Evolutionary conservation across 139 green algal species (phyloP), one percentile per base, ranked within the genome.

Genomic region (Coelastrella sp.): DNA sequence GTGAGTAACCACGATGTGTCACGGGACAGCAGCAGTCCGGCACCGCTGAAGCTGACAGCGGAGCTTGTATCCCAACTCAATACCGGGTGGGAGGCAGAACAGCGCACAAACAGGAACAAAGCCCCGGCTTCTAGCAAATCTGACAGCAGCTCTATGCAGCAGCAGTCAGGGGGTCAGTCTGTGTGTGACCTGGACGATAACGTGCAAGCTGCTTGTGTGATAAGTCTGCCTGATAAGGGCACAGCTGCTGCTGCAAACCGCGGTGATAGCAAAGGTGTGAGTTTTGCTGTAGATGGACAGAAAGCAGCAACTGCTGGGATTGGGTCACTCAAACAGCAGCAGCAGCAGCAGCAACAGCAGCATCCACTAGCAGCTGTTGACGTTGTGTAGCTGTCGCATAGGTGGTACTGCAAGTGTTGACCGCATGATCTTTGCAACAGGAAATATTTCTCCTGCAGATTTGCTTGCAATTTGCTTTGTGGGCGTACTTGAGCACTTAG

Each of bases 11-110:
- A 76, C 5, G 14, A 76, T 76, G 68, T 32, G 7, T 8, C 20
- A 3, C 0, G 14, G 10, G 54, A 6, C 54, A 32, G 78, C 78
- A 83, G 54, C 56, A 23, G 79, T 23, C 22, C 68, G 17, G 16
- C 17, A 7, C 79, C 79, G 5, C 57, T 85, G 3, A 85, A 85
- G 57, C 57, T 85, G 58, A 85, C 79, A 85, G 79, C 56, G 17
- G 79, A 85, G 13, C 57, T 85, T 17, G 57, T 85, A 4, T 19
- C 19, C 7, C n/a, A n/a, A 19, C 58, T 85, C 10, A 85, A 85
- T 73, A 57, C 79, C 22, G 79, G 47, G 20, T 85, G 79, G 79
- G 77, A 56, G 57, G 77, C 77, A 5, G 64, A 71, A 14, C 64
- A 71, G 64, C 13, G 64, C 64, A 11, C 17, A n/a, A 32, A 22